Percentiles rank a stretch among this genome's conserved stretches.
Conservation (phyloP, 805 yeast species). For the Yueomyces sinensis region DNA sequence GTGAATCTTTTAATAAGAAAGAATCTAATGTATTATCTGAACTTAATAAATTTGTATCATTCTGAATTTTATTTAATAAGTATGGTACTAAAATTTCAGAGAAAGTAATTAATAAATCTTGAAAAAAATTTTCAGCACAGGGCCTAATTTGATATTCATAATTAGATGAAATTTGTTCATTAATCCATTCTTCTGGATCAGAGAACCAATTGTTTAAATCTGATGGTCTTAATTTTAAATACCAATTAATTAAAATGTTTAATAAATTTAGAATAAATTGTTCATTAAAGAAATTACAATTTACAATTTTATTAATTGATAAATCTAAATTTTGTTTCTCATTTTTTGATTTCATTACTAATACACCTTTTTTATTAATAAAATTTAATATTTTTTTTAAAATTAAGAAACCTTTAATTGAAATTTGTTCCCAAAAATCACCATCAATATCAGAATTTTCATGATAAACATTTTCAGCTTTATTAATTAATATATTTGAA, state of each 20-base stretch:
- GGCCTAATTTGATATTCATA: conserved; percentile 80
- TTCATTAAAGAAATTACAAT: conserved; percentile 44
- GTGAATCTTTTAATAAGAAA: conserved; percentile 62
- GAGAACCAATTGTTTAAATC: conserved; percentile 73
- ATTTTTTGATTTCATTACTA: conserved; percentile 46
- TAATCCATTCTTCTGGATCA: conserved; percentile 90
- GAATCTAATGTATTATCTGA: conserved; percentile 26
- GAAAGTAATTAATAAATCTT: conserved; percentile 55
- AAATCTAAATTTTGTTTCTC: conserved; percentile 50
- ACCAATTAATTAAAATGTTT: conserved; percentile 58
- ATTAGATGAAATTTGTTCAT: conserved; percentile 60
- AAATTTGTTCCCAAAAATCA: conserved; percentile 62
- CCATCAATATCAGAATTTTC: conserved; percentile 37
- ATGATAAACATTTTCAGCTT: conserved; percentile 52
- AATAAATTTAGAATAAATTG: conserved; percentile 44
- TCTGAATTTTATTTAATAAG: conserved; percentile 44
- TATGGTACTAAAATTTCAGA: conserved; percentile 41
- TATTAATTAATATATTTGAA: conserved; percentile 44
- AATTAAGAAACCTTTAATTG: conserved; percentile 51
- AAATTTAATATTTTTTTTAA: conserved; percentile 52
- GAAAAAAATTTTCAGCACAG: conserved; percentile 77
- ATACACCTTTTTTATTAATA: conserved; percentile 53
- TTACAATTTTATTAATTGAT: conserved; percentile 37
- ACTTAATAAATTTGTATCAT: conserved; percentile 24
- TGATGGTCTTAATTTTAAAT: conserved; percentile 55